Evolutionary conservation across 2,329 filamentous ascomycete genomes (phyloP), one percentile per base, ranked within the genome.

Genomic region (Thielaviopsis musarum): DNA sequence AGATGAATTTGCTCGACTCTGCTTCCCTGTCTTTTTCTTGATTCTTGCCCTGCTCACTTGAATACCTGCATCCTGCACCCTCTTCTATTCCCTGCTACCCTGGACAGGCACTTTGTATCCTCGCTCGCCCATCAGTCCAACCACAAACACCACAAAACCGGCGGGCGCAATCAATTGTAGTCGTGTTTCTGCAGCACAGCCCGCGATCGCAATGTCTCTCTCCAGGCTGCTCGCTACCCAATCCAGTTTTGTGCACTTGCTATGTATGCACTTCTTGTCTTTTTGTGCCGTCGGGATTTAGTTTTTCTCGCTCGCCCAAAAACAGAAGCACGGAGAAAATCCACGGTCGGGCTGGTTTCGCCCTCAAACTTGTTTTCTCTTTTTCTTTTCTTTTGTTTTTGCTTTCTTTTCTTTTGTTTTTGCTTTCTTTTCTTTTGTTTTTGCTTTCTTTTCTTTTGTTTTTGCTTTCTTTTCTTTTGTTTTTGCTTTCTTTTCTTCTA

Each of bases 371-470:
- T 59, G 38, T 34, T 34, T 34, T 34, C 7, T 34, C 30, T 34
- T 2, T 12, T 10, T 34, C 2, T 34, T 22, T n/a, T 51, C 45
- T 57, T 57, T 54, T 55, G 19, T 58, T 62, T 5, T 53, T 56
- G 41, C 54, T 41, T 28, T 24, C 38, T 52, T 57, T 41, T n/a
- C 41, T 57, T 57, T 57, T 57, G 22, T 58, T 62, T 5, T 53
- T 56, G 41, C 54, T 41, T 28, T 24, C 38, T 52, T 34, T 45
- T 49, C 6, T 54, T 55, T 51, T 26, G 1, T 26, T 24, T 57
- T 28, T 58, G 15, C 51, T 53, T 13, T n/a, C 53, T 26, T 52
- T 28, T 54, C 24, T 34, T 38, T 56, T 3, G 7, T 7, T n/a
- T n/a, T n/a, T n/a, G n/a, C n/a, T n/a, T n/a, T n/a, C 2, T 34